phyloP scores from a whole-genome alignment of 306 rosid species.

The Acmispon strigosus region DNA sequence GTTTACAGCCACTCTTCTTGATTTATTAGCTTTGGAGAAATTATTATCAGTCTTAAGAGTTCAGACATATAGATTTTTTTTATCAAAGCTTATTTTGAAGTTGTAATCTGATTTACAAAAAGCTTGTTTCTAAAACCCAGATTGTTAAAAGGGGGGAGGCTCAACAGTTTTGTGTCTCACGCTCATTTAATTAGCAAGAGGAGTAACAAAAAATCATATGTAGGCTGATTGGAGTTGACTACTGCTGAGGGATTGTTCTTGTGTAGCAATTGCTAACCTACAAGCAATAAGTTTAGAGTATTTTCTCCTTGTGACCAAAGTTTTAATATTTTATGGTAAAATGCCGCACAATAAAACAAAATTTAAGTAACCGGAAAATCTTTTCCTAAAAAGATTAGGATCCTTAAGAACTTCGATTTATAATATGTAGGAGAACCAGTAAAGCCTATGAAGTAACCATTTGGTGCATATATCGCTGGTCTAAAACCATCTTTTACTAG shows the following conservation, averaged over 20 bases:
- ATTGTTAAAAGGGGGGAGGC: neutral
- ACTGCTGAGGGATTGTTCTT: neutral
- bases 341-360: neutral
- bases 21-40: neutral
- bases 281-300: neutral
- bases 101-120: neutral
- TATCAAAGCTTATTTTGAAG: neutral
- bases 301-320: neutral
- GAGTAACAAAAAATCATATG: neutral
- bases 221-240: neutral
- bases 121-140: neutral
- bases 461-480: neutral
- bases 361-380: neutral
- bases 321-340: neutral
- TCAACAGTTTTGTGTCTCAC: neutral
- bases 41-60: neutral
- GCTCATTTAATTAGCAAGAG: neutral
- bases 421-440: neutral
- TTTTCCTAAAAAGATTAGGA: neutral
- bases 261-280: neutral
- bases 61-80: neutral
- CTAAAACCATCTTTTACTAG: neutral
- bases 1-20: neutral
- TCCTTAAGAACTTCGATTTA: neutral
- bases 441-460: slow-evolving; percentile 1